Percentiles rank a stretch among this genome's conserved stretches.
Evolutionary conservation across 78 protist genomes (phyloP).

Genomic region (Isochrysis galbana): DNA sequence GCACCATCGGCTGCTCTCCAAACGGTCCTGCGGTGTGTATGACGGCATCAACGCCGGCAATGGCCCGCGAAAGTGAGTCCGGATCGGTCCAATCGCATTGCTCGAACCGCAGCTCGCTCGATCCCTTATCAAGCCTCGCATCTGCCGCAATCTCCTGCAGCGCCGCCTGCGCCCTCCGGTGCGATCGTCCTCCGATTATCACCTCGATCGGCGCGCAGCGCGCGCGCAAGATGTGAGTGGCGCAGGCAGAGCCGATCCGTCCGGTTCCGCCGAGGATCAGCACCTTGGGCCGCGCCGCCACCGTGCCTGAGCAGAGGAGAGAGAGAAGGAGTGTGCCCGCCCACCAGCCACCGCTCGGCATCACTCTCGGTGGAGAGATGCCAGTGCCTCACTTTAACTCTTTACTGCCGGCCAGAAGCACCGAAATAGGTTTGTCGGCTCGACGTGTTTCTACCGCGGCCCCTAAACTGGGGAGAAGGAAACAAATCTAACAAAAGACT

Average conservation of each 20-base stretch:
- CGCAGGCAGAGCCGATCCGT: slow-evolving; percentile 8
- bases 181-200: neutral
- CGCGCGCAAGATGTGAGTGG: neutral
- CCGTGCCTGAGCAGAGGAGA: too few species aligned
- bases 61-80: neutral
- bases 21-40: slow-evolving; percentile 7
- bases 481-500: too few species aligned
- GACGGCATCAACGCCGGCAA: neutral
- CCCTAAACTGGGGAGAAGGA: too few species aligned
- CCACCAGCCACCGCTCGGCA: too few species aligned
- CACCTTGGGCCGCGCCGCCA: neutral
- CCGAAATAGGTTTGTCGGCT: too few species aligned
- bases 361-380: too few species aligned
- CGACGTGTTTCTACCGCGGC: too few species aligned
- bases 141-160: neutral
- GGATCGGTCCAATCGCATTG: neutral
- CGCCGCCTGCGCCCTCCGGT: slow-evolving; percentile 1
- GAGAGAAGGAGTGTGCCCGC: too few species aligned
- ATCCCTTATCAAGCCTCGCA: neutral
- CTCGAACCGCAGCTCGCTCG: neutral
- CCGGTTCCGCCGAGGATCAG: slow-evolving; percentile 24
- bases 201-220: neutral
- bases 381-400: too few species aligned
- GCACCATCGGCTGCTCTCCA: neutral
- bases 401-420: too few species aligned